Conservation (phyloP, 805 yeast genomes). For the Wickerhamiella vanderwaltii region DNA sequence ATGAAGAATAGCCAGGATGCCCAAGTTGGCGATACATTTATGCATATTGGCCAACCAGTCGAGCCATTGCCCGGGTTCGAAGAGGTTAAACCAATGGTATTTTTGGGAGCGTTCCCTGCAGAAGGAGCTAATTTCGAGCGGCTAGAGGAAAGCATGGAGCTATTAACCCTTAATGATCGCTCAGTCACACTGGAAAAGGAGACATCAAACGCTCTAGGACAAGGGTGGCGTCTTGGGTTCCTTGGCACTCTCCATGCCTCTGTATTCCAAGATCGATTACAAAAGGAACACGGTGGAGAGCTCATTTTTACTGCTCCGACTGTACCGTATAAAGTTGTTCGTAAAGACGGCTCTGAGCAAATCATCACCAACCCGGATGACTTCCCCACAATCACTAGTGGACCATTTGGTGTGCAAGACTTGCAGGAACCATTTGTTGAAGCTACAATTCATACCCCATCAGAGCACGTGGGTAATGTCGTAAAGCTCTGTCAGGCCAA, state of each 20-base stretch:
- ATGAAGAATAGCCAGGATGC: conserved; percentile 84
- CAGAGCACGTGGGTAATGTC: conserved; percentile 76
- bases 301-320: conserved; percentile 91
- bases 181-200: conserved; percentile 83
- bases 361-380: conserved; percentile 84
- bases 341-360: conserved; percentile 48
- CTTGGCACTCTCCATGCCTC: conserved; percentile 91
- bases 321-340: conserved; percentile 77
- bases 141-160: conserved; percentile 80
- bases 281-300: conserved; percentile 87
- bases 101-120: conserved; percentile 95
- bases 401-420: conserved; percentile 16
- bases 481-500: conserved; percentile 75
- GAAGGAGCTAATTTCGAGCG: conserved; percentile 83
- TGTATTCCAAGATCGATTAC: conserved; percentile 82
- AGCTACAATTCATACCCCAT: conserved; percentile 82
- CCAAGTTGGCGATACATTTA: conserved; percentile 80
- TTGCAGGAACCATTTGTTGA: conserved; percentile 71
- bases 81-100: conserved; percentile 96
- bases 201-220: conserved; percentile 87
- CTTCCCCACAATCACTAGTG: conserved; percentile 51
- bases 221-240: conserved; percentile 96
- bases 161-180: conserved; percentile 80
- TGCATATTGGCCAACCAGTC: conserved; percentile 40
- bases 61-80: conserved; percentile 89